These are phyloP conservation scores for Lolium perenne DNA, from an alignment of 176 grass and related monocot genomes.

Conservation along the genomic window DNA sequence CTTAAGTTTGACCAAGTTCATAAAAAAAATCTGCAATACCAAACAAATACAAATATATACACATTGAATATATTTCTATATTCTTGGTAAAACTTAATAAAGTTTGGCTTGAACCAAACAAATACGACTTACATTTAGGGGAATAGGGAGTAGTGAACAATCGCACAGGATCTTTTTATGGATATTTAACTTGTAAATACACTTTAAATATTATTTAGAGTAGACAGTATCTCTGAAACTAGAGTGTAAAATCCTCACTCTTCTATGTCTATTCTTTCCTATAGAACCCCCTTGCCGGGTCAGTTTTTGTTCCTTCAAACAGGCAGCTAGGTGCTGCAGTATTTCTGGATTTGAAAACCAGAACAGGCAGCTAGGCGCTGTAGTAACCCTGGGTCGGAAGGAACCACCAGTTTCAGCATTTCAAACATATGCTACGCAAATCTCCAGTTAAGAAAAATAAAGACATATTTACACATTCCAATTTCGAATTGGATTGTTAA, in stretches of 20 bases:
- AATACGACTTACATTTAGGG: no score
- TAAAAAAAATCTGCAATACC: no score
- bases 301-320: neutral
- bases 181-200: neutral
- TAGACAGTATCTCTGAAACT: neutral
- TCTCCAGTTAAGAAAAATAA: no score
- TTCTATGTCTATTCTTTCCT: no score
- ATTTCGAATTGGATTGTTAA: neutral
- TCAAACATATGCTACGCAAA: neutral
- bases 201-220: neutral
- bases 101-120: no score
- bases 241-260: neutral
- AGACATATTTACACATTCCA: neutral
- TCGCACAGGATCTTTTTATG: neutral
- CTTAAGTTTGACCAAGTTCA: no score
- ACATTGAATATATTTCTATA: no score
- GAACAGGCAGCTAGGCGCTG: neutral
- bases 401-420: neutral
- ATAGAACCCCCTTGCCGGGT: neutral
- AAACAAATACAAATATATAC: no score
- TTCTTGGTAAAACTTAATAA: no score
- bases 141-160: no score
- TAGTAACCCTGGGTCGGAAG: neutral
- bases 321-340: neutral
- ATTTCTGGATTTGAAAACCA: neutral